Evolutionary conservation across 2,329 filamentous ascomycete genomes (phyloP), one percentile per base, ranked within the genome.

Genomic region (Pyrenochaeta sp.): DNA sequence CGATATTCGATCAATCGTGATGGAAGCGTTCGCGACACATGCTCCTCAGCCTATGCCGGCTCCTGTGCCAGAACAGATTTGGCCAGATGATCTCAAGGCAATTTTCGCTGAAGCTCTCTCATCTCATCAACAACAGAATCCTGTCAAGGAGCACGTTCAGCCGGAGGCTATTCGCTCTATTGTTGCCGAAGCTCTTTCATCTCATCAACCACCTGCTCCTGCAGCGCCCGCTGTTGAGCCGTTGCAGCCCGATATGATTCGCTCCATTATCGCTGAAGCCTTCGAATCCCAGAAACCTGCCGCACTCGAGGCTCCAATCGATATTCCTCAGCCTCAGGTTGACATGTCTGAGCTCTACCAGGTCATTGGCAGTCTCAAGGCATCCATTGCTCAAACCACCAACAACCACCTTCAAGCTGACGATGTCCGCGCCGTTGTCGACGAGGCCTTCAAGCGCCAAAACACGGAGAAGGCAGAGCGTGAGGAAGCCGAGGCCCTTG

Each of bases 101-200:
- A 72, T 74, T 27, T 66, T 79, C 9, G 68, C 89, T 8, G 83
- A 89, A 57, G 87, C 86, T 1, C 72, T 96, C 20, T 67, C 73
- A 13, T 65, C 73, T 31, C 75, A 72, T 30, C 24, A 34, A 37
- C 47, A 51, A 15, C 47, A 52, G 18, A 41, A 39, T 9, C 41
- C 51, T 27, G 40, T 35, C 21, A 19, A 40, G 10, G 60, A 64
- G 19, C 40, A 53, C 3, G 32, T 65, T 18, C 55, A 60, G 8
- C 56, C 60, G 24, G 64, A 66, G 28, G 48, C 44, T 3, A 59
- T 67, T 15, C 57, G 62, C 7, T 51, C 61, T 1, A 62, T 68
- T 20, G 41, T 68, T 19, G 51, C 58, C 11, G 65, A 68, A 19
- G 61, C 61, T 9, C 45, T 68, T 15, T 45, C 54, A 8, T 50